phyloP scores from a whole-genome alignment of 1,139 yeast species.

The Hyphopichia fennica region DNA sequence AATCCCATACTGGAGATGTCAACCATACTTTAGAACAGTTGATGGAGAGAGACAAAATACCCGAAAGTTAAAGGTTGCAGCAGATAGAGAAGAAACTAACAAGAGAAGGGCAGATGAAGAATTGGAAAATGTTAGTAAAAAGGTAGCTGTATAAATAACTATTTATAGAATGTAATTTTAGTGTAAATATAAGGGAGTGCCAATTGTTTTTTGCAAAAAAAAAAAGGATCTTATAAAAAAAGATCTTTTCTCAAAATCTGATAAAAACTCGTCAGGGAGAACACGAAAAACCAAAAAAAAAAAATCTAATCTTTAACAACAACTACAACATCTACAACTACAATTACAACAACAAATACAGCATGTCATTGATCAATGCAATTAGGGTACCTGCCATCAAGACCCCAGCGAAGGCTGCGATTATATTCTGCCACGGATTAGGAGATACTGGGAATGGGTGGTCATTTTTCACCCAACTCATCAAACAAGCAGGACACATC shows the following conservation, averaged over 20 bases:
- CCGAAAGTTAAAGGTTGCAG: slow-evolving; percentile 42
- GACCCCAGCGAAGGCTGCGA: slow-evolving; percentile 48
- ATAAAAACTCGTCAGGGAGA: too few species aligned
- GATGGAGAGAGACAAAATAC: slow-evolving; percentile 60
- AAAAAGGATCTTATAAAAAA: too few species aligned
- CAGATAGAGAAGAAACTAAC: slow-evolving; percentile 9
- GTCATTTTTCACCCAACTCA: slow-evolving; percentile 66
- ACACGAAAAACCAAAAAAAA: background rate
- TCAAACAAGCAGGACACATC: slow-evolving; percentile 41
- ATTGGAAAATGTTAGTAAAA: background rate
- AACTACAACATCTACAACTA: background rate
- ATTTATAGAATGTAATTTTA: background rate
- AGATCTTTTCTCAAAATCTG: too few species aligned
- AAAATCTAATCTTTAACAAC: background rate
- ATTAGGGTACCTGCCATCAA: slow-evolving; percentile 20
- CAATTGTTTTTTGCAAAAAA: too few species aligned
- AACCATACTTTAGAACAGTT: slow-evolving; percentile 88
- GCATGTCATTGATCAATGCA: slow-evolving; percentile 15
- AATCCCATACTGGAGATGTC: slow-evolving; percentile 97
- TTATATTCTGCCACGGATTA: slow-evolving; percentile 84
- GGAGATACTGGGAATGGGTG: slow-evolving; percentile 93
- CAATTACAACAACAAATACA: background rate
- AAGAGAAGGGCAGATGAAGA: background rate
- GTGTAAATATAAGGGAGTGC: too few species aligned
- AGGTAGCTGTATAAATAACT: too few species aligned